Percentiles rank a stretch among this genome's conserved stretches.
These are phyloP conservation scores for Fusarium longipes DNA, from an alignment of 2,329 filamentous ascomycete species.

Conservation along the genomic window DNA sequence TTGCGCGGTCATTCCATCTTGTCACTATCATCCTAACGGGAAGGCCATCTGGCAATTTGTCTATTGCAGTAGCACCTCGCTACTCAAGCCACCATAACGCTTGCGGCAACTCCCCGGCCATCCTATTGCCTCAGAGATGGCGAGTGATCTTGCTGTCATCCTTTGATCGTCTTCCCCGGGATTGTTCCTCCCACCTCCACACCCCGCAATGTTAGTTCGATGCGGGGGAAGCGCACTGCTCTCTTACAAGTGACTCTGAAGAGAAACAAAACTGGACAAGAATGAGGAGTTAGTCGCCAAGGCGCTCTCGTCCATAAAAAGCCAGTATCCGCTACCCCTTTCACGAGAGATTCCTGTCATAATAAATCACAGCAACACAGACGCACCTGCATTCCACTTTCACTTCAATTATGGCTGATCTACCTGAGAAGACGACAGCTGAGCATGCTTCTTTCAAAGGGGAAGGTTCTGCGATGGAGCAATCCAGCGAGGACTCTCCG, in stretches of 20 bases:
- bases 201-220: not conserved
- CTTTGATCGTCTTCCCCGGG: not conserved
- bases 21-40: not conserved
- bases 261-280: not conserved
- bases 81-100: not conserved
- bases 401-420: not conserved
- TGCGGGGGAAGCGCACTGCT: too few relatives aligned
- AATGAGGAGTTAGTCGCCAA: not conserved
- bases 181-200: not conserved
- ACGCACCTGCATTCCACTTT: not conserved
- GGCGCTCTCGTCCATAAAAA: not conserved
- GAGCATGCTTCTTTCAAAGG: not conserved
- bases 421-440: not conserved
- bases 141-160: not conserved
- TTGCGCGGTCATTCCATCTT: too few relatives aligned
- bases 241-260: too few relatives aligned
- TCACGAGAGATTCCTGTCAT: fast-evolving
- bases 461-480: not conserved
- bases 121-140: not conserved
- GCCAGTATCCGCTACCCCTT: not conserved
- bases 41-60: not conserved
- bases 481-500: not conserved
- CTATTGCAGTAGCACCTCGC: not conserved
- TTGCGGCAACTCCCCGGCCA: not conserved
- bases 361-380: not conserved